Evolutionary conservation across 1,139 yeast species (phyloP).

Genomic region (Geotrichum klebahnii): DNA sequence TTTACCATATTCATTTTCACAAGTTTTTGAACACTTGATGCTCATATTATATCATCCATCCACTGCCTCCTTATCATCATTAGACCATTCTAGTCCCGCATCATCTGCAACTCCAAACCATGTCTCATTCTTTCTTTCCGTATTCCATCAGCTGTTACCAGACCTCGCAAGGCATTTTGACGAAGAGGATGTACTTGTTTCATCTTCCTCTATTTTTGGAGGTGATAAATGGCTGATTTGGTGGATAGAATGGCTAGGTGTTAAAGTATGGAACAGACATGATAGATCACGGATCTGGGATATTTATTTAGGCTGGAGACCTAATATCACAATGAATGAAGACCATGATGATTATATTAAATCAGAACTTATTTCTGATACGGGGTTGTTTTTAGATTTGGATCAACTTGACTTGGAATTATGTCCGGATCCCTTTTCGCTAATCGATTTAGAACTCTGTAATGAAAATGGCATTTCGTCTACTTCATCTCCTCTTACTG

Average conservation of each 20-base stretch:
- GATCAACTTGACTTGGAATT: conserved; percentile 19
- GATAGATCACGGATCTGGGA: conserved; percentile 93
- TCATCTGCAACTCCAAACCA: conserved; percentile 52
- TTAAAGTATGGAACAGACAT: conserved; percentile 72
- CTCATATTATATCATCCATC: no score
- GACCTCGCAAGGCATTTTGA: conserved; percentile 71
- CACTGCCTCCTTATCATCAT: conserved; percentile 64
- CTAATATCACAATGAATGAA: conserved; percentile 14
- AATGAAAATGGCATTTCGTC: conserved; percentile 38
- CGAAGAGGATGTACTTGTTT: conserved; percentile 67
- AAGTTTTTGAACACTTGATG: conserved; percentile 69
- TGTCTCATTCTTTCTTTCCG: conserved; percentile 66
- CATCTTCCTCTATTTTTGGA: conserved; percentile 45
- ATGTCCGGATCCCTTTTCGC: conserved; percentile 39
- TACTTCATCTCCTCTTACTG: conserved; percentile 71
- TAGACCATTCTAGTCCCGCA: conserved; percentile 32
- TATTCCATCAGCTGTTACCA: conserved; percentile 61
- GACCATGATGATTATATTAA: conserved; percentile 5
- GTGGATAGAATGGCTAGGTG: conserved; percentile 92
- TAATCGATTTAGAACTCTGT: conserved; percentile 25
- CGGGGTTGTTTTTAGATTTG: conserved; percentile 13
- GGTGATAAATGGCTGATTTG: conserved; percentile 90
- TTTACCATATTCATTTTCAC: conserved; percentile 42
- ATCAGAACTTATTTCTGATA: conserved; percentile 30
- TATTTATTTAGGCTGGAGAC: conserved; percentile 74